A percentile compares a stretch with the other conserved stretches of the same genome.
Evolutionary conservation across 306 rosid species (phyloP).

Genomic region (Neltuma alba): DNA sequence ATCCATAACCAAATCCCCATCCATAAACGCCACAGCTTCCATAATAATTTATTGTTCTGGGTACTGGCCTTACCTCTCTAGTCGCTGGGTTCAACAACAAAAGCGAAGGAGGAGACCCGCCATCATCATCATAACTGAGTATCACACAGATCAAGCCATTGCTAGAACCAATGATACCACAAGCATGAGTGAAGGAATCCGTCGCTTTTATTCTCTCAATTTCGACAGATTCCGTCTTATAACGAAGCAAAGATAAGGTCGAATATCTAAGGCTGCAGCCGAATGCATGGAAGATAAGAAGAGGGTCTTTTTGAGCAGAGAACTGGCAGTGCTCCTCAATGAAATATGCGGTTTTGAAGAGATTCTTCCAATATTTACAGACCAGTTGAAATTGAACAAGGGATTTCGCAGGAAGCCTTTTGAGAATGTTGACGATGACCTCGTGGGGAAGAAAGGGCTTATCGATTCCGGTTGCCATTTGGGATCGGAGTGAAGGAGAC

Average conservation of each 20-base stretch:
- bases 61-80: background rate
- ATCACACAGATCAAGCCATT: conserved; percentile 26
- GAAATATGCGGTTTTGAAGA: background rate
- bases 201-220: background rate
- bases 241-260: background rate
- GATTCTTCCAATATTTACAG: background rate
- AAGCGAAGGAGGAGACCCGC: background rate
- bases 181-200: background rate
- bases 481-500: too few species aligned
- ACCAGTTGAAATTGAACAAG: background rate
- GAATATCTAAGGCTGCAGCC: rapidly evolving
- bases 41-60: background rate
- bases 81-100: conserved; percentile 34
- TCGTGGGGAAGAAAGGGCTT: background rate
- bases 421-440: background rate
- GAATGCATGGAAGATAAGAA: background rate
- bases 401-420: background rate
- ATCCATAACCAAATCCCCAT: too few species aligned
- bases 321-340: background rate
- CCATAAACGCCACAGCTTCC: background rate
- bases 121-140: background rate
- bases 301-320: background rate
- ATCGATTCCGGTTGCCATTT: background rate
- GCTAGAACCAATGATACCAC: conserved; percentile 25
- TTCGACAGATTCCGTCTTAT: background rate